Conservation (phyloP, 2,329 filamentous ascomycete genomes). For the Ascocoryne sarcoides region DNA sequence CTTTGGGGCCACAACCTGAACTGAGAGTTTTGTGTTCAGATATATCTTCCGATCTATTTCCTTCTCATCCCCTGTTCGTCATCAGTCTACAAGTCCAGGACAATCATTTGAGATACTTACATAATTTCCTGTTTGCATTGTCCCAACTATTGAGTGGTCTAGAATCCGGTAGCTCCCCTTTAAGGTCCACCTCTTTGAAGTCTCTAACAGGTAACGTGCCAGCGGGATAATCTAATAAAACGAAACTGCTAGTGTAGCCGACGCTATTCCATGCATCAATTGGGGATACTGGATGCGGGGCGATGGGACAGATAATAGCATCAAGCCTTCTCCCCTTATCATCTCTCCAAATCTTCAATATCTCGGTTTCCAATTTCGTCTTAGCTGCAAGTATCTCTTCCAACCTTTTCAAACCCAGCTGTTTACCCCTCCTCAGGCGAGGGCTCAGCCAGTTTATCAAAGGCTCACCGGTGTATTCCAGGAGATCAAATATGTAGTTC, state of each 20-base stretch:
- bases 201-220: slow-evolving; percentile 46
- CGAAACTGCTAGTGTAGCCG: slow-evolving; percentile 53
- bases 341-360: slow-evolving; percentile 48
- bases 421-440: slow-evolving; percentile 39
- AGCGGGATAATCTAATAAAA: slow-evolving; percentile 53
- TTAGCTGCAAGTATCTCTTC: slow-evolving; percentile 44
- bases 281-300: slow-evolving; percentile 53
- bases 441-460: slow-evolving; percentile 50
- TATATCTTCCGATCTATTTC: slow-evolving; percentile 24
- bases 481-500: slow-evolving; percentile 44
- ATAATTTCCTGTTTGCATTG: slow-evolving; percentile 48
- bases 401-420: slow-evolving; percentile 39
- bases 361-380: slow-evolving; percentile 42
- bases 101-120: slow-evolving; percentile 30
- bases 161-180: slow-evolving; percentile 36
- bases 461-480: slow-evolving; percentile 46
- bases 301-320: slow-evolving; percentile 54
- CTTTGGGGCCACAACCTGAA: slow-evolving; percentile 26
- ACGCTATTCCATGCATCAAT: slow-evolving; percentile 55
- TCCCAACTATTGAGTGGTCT: slow-evolving; percentile 50
- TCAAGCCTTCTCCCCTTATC: slow-evolving; percentile 39
- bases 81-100: slow-evolving; percentile 6
- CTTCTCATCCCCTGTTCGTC: slow-evolving; percentile 18
- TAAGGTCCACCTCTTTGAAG: slow-evolving; percentile 40
- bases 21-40: slow-evolving; percentile 21